Percentiles rank a stretch among this genome's conserved stretches.
These are phyloP conservation scores for Porcisia hertigi DNA, from an alignment of 208 protist genomes.

Conservation along the genomic window DNA sequence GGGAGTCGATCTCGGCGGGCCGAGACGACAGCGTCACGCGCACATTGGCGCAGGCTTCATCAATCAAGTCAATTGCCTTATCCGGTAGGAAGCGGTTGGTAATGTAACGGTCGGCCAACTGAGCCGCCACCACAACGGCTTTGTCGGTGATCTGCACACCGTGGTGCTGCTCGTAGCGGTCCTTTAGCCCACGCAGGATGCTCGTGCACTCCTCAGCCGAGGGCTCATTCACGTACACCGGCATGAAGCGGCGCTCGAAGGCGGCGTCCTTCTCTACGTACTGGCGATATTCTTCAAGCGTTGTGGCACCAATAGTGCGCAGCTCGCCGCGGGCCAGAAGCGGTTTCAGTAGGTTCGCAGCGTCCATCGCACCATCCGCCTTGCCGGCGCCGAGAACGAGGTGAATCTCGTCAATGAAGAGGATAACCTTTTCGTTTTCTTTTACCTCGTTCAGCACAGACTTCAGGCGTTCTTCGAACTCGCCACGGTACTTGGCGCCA, in stretches of 20 bases:
- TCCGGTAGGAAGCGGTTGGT: slow-evolving; percentile 98
- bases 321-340: slow-evolving; percentile 97
- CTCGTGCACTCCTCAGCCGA: slow-evolving; percentile 97
- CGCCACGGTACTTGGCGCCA: slow-evolving; percentile 98
- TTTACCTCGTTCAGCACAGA: slow-evolving; percentile 98
- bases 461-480: slow-evolving; percentile 99
- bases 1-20: slow-evolving; percentile 94
- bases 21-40: slow-evolving; percentile 95
- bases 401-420: slow-evolving; percentile 99
- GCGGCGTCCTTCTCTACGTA: slow-evolving; percentile 99
- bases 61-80: slow-evolving; percentile 99
- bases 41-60: slow-evolving; percentile 95
- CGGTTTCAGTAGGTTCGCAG: slow-evolving; percentile 99
- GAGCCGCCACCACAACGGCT: slow-evolving; percentile 90
- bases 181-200: slow-evolving; percentile 97
- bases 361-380: slow-evolving; percentile 96
- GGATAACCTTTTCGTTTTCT: slow-evolving; percentile 95
- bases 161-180: slow-evolving; percentile 94
- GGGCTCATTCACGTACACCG: slow-evolving; percentile 96
- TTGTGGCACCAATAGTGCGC: slow-evolving; percentile 98
- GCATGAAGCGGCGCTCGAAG: slow-evolving; percentile 98
- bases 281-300: slow-evolving; percentile 97
- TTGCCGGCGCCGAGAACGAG: slow-evolving; percentile 97
- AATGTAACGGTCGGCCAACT: slow-evolving; percentile 96
- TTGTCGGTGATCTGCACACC: slow-evolving; percentile 92